Evolutionary conservation across 352 stramenopile species (phyloP), one percentile per base, ranked within the genome.

Genomic region (Globisporangium spinosum): DNA sequence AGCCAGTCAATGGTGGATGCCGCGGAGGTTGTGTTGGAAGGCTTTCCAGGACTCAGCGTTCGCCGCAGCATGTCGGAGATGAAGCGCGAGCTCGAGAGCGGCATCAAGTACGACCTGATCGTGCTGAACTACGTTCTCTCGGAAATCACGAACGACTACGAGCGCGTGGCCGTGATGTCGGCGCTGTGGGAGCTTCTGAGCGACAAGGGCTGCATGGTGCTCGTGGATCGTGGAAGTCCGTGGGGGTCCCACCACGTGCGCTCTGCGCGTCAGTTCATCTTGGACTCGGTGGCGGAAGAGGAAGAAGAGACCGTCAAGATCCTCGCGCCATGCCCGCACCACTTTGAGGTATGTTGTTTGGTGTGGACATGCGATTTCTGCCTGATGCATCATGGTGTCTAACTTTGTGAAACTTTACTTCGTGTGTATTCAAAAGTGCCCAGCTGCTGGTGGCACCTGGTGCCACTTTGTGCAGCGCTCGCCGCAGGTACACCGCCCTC

Each of bases 1-100:
- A 94, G 86, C 59, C 88, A 96, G 65, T 93, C 86, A 43, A 96
- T 96, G 88, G 70, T 91, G 32, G 86, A 96, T 68, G 88, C 87
- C 0, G 83, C 85, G 0, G 71, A 90, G 57, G 78, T 89, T 45
- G 45, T 93, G 64, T 71, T 95, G 9, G 82, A 91, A 55, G 85
- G 76, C 7, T 95, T 95, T 65, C 76, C 81, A 7, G 85, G 87
- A 0, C 73, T 95, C 20, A 92, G 85, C 62, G 70, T 94, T 49
- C 85, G 87, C 56, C 84, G 85, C 69, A 83, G 64, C 34, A 76
- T 95, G 32, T 76, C 78, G 2, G 87, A 95, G 51, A 79, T 95
- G 79, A 87, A 87, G 35, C 85, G 84, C 20, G 87, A 95, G 62
- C 81, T 95, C 27, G 76, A 80, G 56, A 76, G 74, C 43, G 83